These are phyloP conservation scores for Setomelanomma holmii DNA, from an alignment of 2,329 filamentous ascomycete species.

Conservation along the genomic window DNA sequence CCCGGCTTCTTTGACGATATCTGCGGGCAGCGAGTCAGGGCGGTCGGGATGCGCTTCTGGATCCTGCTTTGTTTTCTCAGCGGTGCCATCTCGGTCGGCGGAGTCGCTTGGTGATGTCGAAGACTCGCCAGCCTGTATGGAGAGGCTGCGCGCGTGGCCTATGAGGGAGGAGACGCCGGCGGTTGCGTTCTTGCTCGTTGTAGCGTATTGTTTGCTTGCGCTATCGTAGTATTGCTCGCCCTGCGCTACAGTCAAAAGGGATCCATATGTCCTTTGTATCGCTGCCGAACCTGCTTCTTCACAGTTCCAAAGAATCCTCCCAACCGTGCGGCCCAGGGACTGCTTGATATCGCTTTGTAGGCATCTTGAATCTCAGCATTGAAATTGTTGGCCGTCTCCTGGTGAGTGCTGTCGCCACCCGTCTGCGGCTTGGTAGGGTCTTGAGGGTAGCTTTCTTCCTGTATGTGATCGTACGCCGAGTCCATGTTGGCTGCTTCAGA, in stretches of 20 bases:
- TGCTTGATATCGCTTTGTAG: constrained; percentile 90
- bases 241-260: constrained; percentile 49
- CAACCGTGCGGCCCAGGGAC: constrained; percentile 87
- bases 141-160: constrained; percentile 76
- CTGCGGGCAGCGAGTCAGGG: constrained; percentile 56
- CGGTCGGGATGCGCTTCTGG: constrained; percentile 45
- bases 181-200: constrained; percentile 79
- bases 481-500: constrained; percentile 71
- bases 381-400: constrained; percentile 60
- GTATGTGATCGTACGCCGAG: constrained; percentile 95
- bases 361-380: constrained; percentile 93
- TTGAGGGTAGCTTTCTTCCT: constrained; percentile 72
- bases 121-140: constrained; percentile 54
- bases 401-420: constrained; percentile 51
- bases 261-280: not conserved
- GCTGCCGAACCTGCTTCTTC: constrained; percentile 78
- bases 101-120: constrained; percentile 7
- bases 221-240: constrained; percentile 88
- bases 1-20: constrained; percentile 63
- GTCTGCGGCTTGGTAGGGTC: constrained; percentile 58
- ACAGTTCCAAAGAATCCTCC: constrained; percentile 90
- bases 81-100: constrained; percentile 16
- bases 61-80: constrained; percentile 27
- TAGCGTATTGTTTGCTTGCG: constrained; percentile 79
- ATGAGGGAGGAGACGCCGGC: constrained; percentile 80